Conservation (phyloP, 352 stramenopile genomes). For the Peronosclerospora sorghi region DNA sequence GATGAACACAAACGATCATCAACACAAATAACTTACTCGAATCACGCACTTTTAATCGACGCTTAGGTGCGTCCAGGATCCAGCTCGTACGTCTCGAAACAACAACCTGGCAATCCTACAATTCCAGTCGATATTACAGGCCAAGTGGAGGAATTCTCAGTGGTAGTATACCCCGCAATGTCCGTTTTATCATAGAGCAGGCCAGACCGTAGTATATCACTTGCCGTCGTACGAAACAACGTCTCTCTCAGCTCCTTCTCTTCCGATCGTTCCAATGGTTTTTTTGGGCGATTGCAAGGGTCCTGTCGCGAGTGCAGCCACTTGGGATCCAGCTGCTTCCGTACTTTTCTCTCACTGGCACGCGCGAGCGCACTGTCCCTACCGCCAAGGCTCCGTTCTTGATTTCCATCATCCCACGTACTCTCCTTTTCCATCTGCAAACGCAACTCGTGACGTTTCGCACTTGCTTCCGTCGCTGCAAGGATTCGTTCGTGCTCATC, state of each 20-base stretch:
- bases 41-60: too few relatives aligned
- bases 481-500: constrained; percentile 23
- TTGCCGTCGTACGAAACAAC: constrained; percentile 20
- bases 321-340: constrained; percentile 51
- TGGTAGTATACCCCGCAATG: constrained; percentile 10
- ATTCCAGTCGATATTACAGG: constrained; percentile 28
- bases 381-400: constrained; percentile 9
- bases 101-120: constrained; percentile 38
- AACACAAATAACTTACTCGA: too few relatives aligned
- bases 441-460: constrained; percentile 14
- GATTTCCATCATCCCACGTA: constrained; percentile 8
- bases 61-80: constrained; percentile 10
- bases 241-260: constrained; percentile 41
- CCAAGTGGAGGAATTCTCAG: constrained; percentile 14
- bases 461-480: constrained; percentile 49
- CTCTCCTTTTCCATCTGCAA: constrained; percentile 4
- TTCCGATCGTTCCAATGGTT: constrained; percentile 33
- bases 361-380: constrained; percentile 22
- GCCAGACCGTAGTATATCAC: constrained; percentile 26
- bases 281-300: constrained; percentile 32
- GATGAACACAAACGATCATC: background rate
- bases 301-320: constrained; percentile 52
- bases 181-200: constrained; percentile 38
- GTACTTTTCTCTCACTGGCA: constrained; percentile 44
- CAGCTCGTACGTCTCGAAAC: constrained; percentile 28